Conservation (phyloP, 2,329 filamentous ascomycete genomes). For the Penicillium fuscoglaucum region DNA sequence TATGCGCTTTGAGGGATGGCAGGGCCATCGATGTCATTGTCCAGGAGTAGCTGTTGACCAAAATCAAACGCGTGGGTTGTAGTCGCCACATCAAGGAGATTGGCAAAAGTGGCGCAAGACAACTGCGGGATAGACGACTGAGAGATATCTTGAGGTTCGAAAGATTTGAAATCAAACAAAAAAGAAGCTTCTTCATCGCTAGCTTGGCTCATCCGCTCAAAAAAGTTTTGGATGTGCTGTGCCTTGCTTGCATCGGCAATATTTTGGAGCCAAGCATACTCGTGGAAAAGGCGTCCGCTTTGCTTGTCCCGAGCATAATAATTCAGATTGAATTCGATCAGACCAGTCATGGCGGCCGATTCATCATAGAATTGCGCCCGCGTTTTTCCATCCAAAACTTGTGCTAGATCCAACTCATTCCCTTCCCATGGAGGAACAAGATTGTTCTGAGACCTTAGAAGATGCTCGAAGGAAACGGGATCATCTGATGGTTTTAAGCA, state of each 20-base stretch:
- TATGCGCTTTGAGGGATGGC: constrained; percentile 50
- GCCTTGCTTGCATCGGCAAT: constrained; percentile 40
- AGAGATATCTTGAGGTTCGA: constrained; percentile 20
- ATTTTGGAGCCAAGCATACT: constrained; percentile 36
- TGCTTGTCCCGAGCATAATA: constrained; percentile 27
- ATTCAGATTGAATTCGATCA: constrained; percentile 37
- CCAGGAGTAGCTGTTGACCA: constrained; percentile 55
- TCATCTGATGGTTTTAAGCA: constrained; percentile 48
- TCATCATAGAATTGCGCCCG: constrained; percentile 36
- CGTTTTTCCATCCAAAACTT: constrained; percentile 24
- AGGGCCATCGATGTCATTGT: constrained; percentile 56
- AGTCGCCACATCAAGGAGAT: constrained; percentile 53
- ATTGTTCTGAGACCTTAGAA: constrained; percentile 34
- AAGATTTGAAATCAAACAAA: constrained; percentile 20
- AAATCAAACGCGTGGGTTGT: constrained; percentile 50
- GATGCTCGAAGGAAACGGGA: constrained; percentile 46
- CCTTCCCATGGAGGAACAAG: constrained; percentile 37
- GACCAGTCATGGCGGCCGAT: constrained; percentile 34
- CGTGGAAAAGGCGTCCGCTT: constrained; percentile 30
- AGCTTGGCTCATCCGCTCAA: constrained; percentile 22
- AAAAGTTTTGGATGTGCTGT: constrained; percentile 36
- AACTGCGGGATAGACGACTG: constrained; percentile 41
- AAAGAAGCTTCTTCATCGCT: constrained; percentile 12
- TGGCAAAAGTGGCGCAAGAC: constrained; percentile 50
- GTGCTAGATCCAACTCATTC: constrained; percentile 18